These are phyloP conservation scores for Cryptosporidium baileyi DNA, from an alignment of 169 alveolate genomes.

Conservation along the genomic window DNA sequence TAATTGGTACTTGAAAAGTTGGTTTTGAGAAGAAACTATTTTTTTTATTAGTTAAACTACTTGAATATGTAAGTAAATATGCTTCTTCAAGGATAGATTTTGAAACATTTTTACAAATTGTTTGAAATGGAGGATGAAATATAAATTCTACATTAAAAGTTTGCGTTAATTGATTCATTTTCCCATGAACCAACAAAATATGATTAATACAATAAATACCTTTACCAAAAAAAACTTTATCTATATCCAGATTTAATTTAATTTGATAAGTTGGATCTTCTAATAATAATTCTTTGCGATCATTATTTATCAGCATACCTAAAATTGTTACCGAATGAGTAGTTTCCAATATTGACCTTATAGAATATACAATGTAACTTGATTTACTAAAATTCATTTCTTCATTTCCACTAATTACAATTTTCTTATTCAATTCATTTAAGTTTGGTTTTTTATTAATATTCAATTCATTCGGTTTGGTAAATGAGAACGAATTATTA, in stretches of 20 bases:
- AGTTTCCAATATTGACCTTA: neutral
- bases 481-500: slow-evolving; percentile 4
- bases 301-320: slow-evolving; percentile 38
- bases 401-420: neutral
- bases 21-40: neutral
- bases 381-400: slow-evolving; percentile 4
- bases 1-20: neutral
- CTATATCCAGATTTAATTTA: neutral
- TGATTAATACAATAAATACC: slow-evolving; percentile 57
- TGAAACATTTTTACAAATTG: neutral
- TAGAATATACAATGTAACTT: neutral
- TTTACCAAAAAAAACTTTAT: slow-evolving; percentile 10
- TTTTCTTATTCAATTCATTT: neutral
- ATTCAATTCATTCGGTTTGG: neutral
- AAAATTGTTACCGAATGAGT: neutral
- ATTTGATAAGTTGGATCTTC: slow-evolving; percentile 34
- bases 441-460: neutral
- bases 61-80: neutral
- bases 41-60: neutral
- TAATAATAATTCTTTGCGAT: neutral
- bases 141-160: slow-evolving; percentile 11
- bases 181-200: slow-evolving; percentile 17
- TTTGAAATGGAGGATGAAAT: slow-evolving; percentile 60
- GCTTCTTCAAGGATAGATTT: neutral
- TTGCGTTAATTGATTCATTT: slow-evolving; percentile 1